phyloP scores from a whole-genome alignment of 192 early-diverging fungal species.

The Thamnidium elegans region DNA sequence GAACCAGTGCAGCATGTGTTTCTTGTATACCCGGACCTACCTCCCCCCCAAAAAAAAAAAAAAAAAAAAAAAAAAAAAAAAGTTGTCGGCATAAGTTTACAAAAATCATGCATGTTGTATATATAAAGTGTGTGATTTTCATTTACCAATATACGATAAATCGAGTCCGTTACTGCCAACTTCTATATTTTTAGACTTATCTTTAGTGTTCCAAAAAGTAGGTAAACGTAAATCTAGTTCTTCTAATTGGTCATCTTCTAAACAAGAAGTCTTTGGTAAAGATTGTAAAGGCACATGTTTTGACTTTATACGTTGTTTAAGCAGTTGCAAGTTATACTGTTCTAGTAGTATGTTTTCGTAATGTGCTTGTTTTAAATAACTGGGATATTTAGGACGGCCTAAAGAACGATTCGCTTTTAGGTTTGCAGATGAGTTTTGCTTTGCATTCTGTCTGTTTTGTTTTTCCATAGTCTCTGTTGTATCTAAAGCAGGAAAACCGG shows the following conservation, averaged over 20 bases:
- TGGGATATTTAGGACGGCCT: constrained; percentile 24
- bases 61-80: background rate
- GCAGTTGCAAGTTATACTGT: constrained; percentile 23
- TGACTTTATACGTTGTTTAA: constrained; percentile 7
- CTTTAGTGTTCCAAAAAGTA: constrained; percentile 58
- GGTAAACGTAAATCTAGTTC: constrained; percentile 42
- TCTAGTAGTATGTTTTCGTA: constrained; percentile 20
- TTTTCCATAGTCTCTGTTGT: too few species aligned
- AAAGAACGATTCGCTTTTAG: constrained; percentile 4
- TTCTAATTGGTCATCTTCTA: constrained; percentile 1
- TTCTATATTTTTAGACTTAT: constrained; percentile 50
- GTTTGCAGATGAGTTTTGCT: too few species aligned
- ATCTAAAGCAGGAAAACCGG: too few species aligned
- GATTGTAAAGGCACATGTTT: background rate
- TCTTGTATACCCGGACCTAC: constrained; percentile 51
- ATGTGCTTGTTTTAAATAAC: constrained; percentile 28
- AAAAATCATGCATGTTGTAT: background rate
- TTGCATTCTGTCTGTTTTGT: too few species aligned
- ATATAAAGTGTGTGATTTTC: background rate
- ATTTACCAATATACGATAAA: constrained; percentile 52
- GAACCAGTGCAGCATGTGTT: constrained; percentile 75
- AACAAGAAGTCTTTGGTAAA: background rate
- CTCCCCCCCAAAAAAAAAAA: background rate
- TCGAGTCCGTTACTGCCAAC: constrained; percentile 38
- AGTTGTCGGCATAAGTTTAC: background rate